Percentiles rank a stretch among this genome's conserved stretches.
These are phyloP conservation scores for Platanus orientalis DNA, from an alignment of 164 flowering plant genomes.

Conservation along the genomic window DNA sequence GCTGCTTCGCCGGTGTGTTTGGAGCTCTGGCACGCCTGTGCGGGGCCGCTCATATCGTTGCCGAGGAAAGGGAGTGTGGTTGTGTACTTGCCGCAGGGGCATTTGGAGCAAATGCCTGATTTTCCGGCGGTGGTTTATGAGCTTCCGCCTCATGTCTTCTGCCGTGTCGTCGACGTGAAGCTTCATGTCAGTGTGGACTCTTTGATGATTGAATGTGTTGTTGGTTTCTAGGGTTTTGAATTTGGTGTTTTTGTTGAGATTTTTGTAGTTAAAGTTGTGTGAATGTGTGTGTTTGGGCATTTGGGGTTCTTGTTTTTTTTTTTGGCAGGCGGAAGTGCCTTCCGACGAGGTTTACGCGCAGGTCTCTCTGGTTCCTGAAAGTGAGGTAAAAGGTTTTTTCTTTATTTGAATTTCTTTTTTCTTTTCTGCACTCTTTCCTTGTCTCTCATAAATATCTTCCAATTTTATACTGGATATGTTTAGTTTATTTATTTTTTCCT, in stretches of 20 bases:
- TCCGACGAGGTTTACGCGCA: slow-evolving; percentile 89
- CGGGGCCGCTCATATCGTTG: slow-evolving; percentile 61
- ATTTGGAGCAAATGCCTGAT: slow-evolving; percentile 56
- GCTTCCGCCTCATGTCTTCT: slow-evolving; percentile 82
- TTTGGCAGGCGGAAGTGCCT: slow-evolving; percentile 62
- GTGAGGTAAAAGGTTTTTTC: no score
- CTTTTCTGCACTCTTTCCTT: no score
- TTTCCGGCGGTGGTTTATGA: slow-evolving; percentile 24
- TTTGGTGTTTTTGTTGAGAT: neutral
- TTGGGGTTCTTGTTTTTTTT: neutral
- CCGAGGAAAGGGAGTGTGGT: slow-evolving; percentile 83
- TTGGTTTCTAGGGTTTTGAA: slow-evolving; percentile 5
- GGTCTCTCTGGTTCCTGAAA: slow-evolving; percentile 72
- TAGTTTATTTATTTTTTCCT: no score
- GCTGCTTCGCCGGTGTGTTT: no score
- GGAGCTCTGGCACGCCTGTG: no score
- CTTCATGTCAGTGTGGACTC: slow-evolving; percentile 55
- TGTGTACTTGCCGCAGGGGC: slow-evolving; percentile 93
- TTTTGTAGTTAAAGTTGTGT: neutral
- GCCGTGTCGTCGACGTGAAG: slow-evolving; percentile 83
- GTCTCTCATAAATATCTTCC: no score
- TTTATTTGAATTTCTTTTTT: no score
- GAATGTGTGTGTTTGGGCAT: no score
- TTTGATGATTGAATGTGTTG: neutral
- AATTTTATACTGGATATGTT: no score